Evolutionary conservation across 345 rosid genomes (phyloP).

Genomic region (Durio zibethinus): DNA sequence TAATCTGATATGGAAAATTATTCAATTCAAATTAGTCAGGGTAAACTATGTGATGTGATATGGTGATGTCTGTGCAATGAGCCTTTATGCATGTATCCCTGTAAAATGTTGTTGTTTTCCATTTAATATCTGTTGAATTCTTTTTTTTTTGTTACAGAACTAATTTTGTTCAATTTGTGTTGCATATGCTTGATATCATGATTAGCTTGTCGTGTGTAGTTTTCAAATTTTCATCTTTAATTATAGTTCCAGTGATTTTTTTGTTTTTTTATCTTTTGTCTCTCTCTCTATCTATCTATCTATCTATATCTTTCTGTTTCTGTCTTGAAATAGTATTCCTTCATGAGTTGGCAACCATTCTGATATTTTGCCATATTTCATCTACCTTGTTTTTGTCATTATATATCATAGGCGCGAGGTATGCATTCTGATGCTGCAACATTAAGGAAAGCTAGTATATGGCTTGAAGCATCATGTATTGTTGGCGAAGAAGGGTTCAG

Average conservation of each 20-base stretch:
- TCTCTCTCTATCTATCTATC: background rate
- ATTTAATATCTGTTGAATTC: background rate
- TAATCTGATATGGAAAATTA: background rate
- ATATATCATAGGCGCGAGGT: constrained; percentile 68
- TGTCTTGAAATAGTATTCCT: background rate
- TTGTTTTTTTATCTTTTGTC: background rate
- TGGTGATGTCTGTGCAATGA: background rate
- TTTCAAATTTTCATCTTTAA: background rate
- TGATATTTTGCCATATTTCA: background rate
- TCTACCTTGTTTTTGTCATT: constrained; percentile 7
- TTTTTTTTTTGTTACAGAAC: background rate
- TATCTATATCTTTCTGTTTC: too few species aligned
- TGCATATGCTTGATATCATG: background rate
- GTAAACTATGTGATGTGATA: background rate
- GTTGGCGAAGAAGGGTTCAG: constrained; percentile 79
- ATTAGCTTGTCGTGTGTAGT: background rate
- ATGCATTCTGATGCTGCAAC: constrained; percentile 73
- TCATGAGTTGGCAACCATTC: background rate
- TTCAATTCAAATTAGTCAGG: background rate
- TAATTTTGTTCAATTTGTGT: background rate
- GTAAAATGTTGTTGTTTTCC: background rate
- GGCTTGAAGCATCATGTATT: constrained; percentile 79
- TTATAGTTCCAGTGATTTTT: background rate
- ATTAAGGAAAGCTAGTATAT: constrained; percentile 69
- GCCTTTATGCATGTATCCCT: background rate